Percentiles rank a stretch among this genome's conserved stretches.
Conservation (phyloP, 352 stramenopile genomes). For the Pythium vanterpoolii region DNA sequence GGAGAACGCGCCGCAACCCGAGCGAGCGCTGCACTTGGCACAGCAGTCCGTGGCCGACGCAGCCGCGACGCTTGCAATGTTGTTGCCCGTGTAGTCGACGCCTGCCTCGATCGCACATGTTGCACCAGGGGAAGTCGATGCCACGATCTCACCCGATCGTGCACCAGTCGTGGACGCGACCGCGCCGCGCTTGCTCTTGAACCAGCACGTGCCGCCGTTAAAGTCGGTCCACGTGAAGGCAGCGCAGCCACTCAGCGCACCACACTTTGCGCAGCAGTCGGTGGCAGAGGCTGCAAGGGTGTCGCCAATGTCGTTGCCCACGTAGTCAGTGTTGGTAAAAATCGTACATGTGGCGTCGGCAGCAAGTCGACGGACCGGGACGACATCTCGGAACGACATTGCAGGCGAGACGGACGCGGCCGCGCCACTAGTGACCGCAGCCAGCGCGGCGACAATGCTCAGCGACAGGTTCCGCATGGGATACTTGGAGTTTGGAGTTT, state of each 20-base stretch:
- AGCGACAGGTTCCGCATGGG: no score
- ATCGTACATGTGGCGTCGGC: not conserved
- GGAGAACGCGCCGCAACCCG: conserved; percentile 19
- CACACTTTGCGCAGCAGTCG: conserved; percentile 24
- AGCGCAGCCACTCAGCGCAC: not conserved
- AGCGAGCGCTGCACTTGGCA: conserved; percentile 6
- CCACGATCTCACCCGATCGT: not conserved
- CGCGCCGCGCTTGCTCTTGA: conserved; percentile 20
- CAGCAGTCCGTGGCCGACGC: conserved; percentile 17
- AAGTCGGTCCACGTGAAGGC: conserved; percentile 13
- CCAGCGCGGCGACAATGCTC: no score
- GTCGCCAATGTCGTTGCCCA: not conserved
- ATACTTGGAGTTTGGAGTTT: no score
- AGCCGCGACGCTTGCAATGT: conserved; percentile 16
- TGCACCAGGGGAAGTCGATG: not conserved
- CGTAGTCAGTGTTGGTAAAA: not conserved
- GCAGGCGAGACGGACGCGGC: no score
- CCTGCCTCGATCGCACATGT: conserved; percentile 15
- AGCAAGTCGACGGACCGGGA: no score
- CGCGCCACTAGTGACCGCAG: no score
- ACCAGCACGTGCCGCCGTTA: conserved; percentile 25
- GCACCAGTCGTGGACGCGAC: not conserved
- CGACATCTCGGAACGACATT: no score
- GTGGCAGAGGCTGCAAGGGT: not conserved
- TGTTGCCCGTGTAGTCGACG: conserved; percentile 30